Conservation (phyloP, 495 filamentous ascomycete species). For the Clohesyomyces aquaticus region DNA sequence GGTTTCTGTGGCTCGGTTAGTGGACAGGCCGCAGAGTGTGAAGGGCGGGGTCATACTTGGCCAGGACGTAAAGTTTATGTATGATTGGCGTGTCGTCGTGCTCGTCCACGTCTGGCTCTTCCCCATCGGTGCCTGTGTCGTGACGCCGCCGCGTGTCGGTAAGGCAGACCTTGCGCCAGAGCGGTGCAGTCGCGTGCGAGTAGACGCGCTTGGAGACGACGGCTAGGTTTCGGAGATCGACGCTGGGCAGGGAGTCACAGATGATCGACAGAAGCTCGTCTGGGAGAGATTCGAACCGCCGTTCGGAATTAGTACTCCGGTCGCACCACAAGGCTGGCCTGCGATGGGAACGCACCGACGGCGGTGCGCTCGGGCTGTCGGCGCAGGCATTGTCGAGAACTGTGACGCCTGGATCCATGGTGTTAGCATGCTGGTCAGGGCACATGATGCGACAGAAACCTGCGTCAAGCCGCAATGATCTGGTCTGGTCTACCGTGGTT, state of each 20-base stretch:
- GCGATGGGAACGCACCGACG: not conserved
- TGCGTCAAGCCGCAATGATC: too few species aligned
- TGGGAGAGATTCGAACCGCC: constrained; percentile 39
- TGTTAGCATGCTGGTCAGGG: too few species aligned
- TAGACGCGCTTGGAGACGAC: constrained; percentile 35
- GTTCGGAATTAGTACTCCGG: too few species aligned
- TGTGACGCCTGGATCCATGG: too few species aligned
- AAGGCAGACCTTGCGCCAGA: constrained; percentile 42
- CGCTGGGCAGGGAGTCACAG: constrained; percentile 22
- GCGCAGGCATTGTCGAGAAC: not conserved
- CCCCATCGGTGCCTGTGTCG: constrained; percentile 7
- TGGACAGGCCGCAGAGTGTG: not conserved
- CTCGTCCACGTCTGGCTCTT: constrained; percentile 34
- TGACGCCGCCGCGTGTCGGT: constrained; percentile 35
- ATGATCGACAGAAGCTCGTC: constrained; percentile 43
- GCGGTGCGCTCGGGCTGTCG: not conserved
- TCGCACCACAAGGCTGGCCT: not conserved
- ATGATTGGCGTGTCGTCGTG: constrained; percentile 47
- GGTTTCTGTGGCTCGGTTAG: constrained; percentile 28
- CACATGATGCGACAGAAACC: too few species aligned
- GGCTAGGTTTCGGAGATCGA: constrained; percentile 27
- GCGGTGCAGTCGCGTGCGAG: constrained; percentile 25
- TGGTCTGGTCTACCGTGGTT: too few species aligned
- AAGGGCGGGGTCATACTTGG: constrained; percentile 25
- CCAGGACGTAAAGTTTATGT: constrained; percentile 39